A percentile compares a stretch with the other conserved stretches of the same genome.
Evolutionary conservation across 2,329 filamentous ascomycete species (phyloP).

Genomic region (Diplodia seriata): DNA sequence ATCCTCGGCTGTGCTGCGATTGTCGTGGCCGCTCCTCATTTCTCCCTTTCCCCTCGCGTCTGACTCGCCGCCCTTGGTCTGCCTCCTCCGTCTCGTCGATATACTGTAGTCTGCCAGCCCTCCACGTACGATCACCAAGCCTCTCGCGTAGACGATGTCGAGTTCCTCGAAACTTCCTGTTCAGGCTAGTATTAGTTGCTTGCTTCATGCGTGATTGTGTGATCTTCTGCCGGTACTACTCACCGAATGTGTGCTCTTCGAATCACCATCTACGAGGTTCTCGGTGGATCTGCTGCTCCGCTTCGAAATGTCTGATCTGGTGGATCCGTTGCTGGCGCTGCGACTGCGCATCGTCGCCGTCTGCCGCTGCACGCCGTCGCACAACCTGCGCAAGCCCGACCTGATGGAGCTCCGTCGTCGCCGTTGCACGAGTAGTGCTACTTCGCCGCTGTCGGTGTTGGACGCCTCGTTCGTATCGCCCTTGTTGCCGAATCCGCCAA

Average conservation of each 20-base stretch:
- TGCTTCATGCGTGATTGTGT: background rate
- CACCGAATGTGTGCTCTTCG: constrained; percentile 23
- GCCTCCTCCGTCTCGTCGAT: background rate
- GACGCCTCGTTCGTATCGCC: background rate
- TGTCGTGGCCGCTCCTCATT: constrained; percentile 17
- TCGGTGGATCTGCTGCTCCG: constrained; percentile 11
- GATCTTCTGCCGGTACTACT: background rate
- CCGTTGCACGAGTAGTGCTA: background rate
- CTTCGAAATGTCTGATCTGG: constrained; percentile 5
- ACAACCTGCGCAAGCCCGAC: constrained; percentile 12
- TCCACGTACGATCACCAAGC: background rate
- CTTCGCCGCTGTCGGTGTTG: background rate
- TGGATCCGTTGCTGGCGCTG: constrained; percentile 9
- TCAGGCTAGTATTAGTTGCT: constrained; percentile 19
- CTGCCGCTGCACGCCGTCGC: constrained; percentile 18
- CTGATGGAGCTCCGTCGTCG: constrained; percentile 14
- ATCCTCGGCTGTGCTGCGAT: constrained; percentile 12
- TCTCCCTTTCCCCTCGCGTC: background rate
- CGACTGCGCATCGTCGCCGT: constrained; percentile 6
- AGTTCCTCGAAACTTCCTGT: constrained; percentile 21
- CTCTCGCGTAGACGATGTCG: background rate
- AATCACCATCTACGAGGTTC: constrained; percentile 13
- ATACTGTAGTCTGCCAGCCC: background rate
- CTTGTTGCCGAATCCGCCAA: constrained; percentile 15
- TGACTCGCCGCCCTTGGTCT: background rate